These are phyloP conservation scores for Schizothecium vesticola DNA, from an alignment of 495 filamentous ascomycete genomes.

Conservation along the genomic window DNA sequence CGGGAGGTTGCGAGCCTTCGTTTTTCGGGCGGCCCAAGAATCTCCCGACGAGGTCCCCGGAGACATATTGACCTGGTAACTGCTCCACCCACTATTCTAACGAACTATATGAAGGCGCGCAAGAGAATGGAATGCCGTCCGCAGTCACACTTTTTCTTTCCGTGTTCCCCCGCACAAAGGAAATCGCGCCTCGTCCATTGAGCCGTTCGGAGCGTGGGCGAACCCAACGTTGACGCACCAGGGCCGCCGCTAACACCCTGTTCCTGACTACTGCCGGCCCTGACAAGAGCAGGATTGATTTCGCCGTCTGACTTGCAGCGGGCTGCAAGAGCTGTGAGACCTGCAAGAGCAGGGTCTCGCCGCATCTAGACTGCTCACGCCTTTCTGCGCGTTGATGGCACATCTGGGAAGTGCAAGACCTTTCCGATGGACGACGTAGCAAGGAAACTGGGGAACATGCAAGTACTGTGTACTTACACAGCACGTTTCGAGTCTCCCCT, in stretches of 20 bases:
- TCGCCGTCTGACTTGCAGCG: neutral
- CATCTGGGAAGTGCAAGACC: neutral
- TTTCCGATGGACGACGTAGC: neutral
- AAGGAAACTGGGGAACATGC: neutral
- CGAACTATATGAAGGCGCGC: neutral
- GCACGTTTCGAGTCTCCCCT: neutral
- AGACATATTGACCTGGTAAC: neutral
- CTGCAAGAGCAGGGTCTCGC: neutral
- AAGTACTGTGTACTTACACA: neutral
- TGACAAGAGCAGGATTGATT: neutral
- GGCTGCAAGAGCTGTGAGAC: neutral
- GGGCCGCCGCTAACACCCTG: constrained; percentile 1
- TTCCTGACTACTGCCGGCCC: constrained; percentile 7
- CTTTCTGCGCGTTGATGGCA: constrained; percentile 8
- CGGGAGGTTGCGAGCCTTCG: neutral
- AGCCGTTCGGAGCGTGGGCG: neutral
- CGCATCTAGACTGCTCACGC: constrained; percentile 9
- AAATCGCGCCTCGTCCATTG: neutral
- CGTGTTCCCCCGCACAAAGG: neutral
- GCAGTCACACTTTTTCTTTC: neutral
- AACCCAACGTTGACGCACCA: neutral
- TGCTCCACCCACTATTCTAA: neutral
- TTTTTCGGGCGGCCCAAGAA: neutral
- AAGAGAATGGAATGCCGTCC: neutral
- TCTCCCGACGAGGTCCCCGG: neutral